Percentiles rank a stretch among this genome's conserved stretches.
These are phyloP conservation scores for Phytophthora constricta DNA, from an alignment of 352 stramenopile genomes.

Conservation along the genomic window DNA sequence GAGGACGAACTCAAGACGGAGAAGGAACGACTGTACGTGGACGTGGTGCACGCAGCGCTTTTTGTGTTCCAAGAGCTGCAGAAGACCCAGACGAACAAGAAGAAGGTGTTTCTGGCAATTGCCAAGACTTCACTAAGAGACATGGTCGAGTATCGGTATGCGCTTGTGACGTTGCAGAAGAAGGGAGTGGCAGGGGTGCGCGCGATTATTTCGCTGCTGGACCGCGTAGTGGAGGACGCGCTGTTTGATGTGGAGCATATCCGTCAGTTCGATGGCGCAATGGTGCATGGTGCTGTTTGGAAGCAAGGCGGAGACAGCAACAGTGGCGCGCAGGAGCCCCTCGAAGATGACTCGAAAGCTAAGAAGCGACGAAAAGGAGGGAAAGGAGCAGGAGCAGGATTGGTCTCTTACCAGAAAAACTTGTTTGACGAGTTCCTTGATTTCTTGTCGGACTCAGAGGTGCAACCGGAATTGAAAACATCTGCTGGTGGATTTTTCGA, in stretches of 20 bases:
- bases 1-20: neutral
- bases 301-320: constrained; percentile 7
- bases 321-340: constrained; percentile 1
- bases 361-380: constrained; percentile 61
- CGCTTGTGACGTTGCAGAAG: constrained; percentile 39
- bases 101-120: constrained; percentile 85
- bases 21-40: constrained; percentile 36
- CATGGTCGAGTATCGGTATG: constrained; percentile 62
- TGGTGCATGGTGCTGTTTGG: constrained; percentile 50
- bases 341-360: constrained; percentile 27
- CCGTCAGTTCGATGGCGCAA: constrained; percentile 69
- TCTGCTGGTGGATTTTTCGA: constrained; percentile 66
- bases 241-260: constrained; percentile 84
- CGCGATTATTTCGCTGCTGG: constrained; percentile 41
- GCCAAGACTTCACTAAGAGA: constrained; percentile 79
- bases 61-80: constrained; percentile 83
- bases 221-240: constrained; percentile 70
- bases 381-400: constrained; percentile 26
- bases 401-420: constrained; percentile 83
- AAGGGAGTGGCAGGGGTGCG: constrained; percentile 19
- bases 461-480: constrained; percentile 43
- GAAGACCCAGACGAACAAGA: constrained; percentile 88
- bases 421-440: constrained; percentile 77
- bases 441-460: constrained; percentile 52
- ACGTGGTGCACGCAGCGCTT: constrained; percentile 56